Evolutionary conservation across 257 asterid species (phyloP).

Genomic region (Penstemon newberryi): DNA sequence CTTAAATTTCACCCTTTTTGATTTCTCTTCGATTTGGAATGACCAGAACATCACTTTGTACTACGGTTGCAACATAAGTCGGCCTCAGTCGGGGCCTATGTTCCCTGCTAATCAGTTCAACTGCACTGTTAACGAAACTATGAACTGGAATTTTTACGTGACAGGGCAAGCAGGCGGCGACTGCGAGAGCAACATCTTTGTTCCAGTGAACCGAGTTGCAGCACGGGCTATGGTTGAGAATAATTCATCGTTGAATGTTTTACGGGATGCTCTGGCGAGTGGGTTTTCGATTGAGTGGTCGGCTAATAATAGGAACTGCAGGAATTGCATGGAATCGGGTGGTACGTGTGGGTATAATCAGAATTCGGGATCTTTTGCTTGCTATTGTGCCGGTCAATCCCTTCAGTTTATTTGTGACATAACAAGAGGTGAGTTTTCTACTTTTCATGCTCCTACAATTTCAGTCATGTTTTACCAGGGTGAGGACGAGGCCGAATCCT

Average conservation of each 20-base stretch:
- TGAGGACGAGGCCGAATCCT: too few relatives aligned
- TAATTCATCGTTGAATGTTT: neutral
- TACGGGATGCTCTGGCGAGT: constrained; percentile 26
- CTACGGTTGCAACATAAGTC: constrained; percentile 35
- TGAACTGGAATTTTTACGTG: constrained; percentile 12
- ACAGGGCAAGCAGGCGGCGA: neutral
- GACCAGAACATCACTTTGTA: constrained; percentile 40
- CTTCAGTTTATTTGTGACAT: too few relatives aligned
- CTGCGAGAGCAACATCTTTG: constrained; percentile 29
- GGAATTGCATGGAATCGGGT: too few relatives aligned
- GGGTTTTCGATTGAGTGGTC: constrained; percentile 47
- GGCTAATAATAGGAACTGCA: too few relatives aligned
- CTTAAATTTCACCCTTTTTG: constrained; percentile 35
- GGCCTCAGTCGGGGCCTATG: neutral
- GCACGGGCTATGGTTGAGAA: neutral
- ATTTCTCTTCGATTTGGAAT: neutral
- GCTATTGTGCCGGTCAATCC: too few relatives aligned
- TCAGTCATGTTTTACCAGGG: too few relatives aligned
- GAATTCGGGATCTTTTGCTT: too few relatives aligned
- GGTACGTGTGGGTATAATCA: too few relatives aligned
- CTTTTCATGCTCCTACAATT: too few relatives aligned
- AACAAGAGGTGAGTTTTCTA: neutral
- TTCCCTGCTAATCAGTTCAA: neutral
- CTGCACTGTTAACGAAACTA: constrained; percentile 14
- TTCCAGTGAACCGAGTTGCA: constrained; percentile 32